Percentiles rank a stretch among this genome's conserved stretches.
phyloP scores from a whole-genome alignment of 192 early-diverging fungal genomes.

The Coemansia sp. region DNA sequence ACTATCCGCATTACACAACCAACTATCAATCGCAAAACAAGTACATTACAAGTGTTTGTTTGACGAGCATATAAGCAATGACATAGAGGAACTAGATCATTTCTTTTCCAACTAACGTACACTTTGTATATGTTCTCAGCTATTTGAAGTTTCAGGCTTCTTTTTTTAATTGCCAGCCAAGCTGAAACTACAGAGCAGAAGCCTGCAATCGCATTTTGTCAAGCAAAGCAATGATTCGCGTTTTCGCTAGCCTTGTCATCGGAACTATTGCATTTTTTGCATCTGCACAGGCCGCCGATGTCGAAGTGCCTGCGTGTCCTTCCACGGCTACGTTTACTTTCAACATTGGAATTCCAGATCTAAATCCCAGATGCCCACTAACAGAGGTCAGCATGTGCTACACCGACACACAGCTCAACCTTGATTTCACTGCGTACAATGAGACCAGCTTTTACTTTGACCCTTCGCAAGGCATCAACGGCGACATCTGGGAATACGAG shows the following conservation, averaged over 20 bases:
- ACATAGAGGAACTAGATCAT: no score
- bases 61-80: no score
- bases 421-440: conserved; percentile 34
- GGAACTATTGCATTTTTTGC: not conserved
- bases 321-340: conserved; percentile 22
- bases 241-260: not conserved
- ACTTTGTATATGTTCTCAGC: no score
- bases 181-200: no score
- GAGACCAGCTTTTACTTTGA: conserved; percentile 45
- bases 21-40: no score
- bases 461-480: conserved; percentile 30
- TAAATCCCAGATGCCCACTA: conserved; percentile 24
- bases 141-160: no score
- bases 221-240: not conserved
- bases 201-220: no score
- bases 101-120: no score
- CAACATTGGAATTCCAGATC: conserved; percentile 23
- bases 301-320: conserved; percentile 45
- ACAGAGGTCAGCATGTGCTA: conserved; percentile 49
- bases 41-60: no score
- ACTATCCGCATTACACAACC: no score
- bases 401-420: conserved; percentile 28
- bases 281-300: not conserved
- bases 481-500: conserved; percentile 49
- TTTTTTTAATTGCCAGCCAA: no score